Evolutionary conservation across 169 alveolate species (phyloP).

Genomic region (Plasmodium billcollinsi): DNA sequence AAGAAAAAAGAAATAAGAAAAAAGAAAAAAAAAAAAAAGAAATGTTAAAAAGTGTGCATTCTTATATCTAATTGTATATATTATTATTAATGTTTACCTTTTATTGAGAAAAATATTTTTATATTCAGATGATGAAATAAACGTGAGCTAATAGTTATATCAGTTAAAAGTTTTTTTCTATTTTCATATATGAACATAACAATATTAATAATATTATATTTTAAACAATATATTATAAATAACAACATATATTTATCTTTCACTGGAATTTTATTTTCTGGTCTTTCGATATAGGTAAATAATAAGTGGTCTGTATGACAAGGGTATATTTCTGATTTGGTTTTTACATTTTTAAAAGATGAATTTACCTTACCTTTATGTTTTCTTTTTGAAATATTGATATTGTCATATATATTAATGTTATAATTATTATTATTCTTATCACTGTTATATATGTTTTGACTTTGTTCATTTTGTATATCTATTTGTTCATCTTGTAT

Average conservation of each 20-base stretch:
- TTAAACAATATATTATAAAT: conserved; percentile 56
- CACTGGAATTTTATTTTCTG: conserved; percentile 7
- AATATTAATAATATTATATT: conserved; percentile 46
- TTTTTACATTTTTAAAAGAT: too few relatives aligned
- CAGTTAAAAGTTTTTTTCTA: conserved; percentile 17
- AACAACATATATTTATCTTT: conserved; percentile 40
- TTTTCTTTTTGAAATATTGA: neutral
- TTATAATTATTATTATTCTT: too few relatives aligned
- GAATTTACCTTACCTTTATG: neutral
- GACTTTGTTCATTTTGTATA: too few relatives aligned
- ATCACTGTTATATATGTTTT: too few relatives aligned
- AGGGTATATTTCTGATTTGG: too few relatives aligned
- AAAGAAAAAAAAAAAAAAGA: neutral
- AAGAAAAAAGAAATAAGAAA: neutral
- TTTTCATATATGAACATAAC: conserved; percentile 59
- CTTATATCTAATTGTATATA: neutral
- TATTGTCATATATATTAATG: too few relatives aligned
- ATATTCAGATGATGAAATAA: conserved; percentile 33
- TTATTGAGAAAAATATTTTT: conserved; percentile 29
- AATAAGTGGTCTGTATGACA: neutral
- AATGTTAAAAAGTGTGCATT: neutral
- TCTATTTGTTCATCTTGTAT: too few relatives aligned
- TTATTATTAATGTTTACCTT: conserved; percentile 24
- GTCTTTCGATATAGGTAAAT: neutral
- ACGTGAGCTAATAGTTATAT: neutral